phyloP scores from a whole-genome alignment of 179 eudicot genomes.

The Dionaea muscipula region DNA sequence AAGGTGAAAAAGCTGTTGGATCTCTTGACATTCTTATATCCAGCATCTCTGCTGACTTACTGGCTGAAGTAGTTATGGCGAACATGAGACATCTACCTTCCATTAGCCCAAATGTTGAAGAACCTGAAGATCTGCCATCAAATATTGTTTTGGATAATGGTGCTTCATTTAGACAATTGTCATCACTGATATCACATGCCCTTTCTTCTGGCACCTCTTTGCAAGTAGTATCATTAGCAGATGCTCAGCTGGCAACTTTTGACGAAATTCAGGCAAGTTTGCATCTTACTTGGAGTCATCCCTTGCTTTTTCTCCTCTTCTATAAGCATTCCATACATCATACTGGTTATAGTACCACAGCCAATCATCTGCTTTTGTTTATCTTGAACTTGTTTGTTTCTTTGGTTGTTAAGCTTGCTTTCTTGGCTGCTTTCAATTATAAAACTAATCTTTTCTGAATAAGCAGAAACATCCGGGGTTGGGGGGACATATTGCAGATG shows the following conservation, averaged over 20 bases:
- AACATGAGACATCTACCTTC: slow-evolving; percentile 69
- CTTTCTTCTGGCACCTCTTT: slow-evolving; percentile 26
- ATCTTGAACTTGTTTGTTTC: background rate
- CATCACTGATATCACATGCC: slow-evolving; percentile 41
- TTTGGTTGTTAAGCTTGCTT: background rate
- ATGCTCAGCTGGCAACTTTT: slow-evolving; percentile 21
- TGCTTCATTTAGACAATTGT: slow-evolving; percentile 41
- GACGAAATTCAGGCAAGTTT: slow-evolving; percentile 39
- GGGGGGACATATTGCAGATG: slow-evolving; percentile 26
- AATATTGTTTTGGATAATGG: slow-evolving; percentile 25
- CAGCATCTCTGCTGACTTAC: slow-evolving; percentile 80
- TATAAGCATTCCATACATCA: background rate
- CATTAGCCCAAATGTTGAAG: slow-evolving; percentile 38
- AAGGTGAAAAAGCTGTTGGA: slow-evolving; percentile 75
- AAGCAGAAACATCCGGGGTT: slow-evolving; percentile 28
- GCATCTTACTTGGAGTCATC: background rate
- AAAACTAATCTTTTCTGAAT: slow-evolving; percentile 10
- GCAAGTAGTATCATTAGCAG: slow-evolving; percentile 25
- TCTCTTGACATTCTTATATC: slow-evolving; percentile 74
- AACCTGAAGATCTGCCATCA: slow-evolving; percentile 26
- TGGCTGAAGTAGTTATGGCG: slow-evolving; percentile 82
- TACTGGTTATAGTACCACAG: background rate
- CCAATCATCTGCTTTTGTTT: background rate
- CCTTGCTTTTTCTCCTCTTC: background rate
- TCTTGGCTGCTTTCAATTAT: background rate